Percentiles rank a stretch among this genome's conserved stretches.
These are phyloP conservation scores for Phaeosphaeriaceae sp. DNA, from an alignment of 2,329 filamentous ascomycete species.

Conservation along the genomic window DNA sequence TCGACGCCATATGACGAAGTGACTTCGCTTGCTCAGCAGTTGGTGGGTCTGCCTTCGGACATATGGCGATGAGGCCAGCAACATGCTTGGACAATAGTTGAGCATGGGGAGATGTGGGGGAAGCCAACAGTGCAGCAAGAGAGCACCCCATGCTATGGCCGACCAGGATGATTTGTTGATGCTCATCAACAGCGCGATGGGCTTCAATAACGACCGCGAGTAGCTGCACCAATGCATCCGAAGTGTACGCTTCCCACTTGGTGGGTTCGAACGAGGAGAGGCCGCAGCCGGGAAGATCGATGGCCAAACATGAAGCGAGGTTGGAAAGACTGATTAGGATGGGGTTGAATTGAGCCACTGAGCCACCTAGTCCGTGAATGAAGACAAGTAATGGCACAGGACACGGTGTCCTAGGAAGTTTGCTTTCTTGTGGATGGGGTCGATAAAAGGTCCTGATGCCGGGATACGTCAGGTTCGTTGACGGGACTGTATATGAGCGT, in stretches of 20 bases:
- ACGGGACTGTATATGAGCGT: slow-evolving; percentile 73
- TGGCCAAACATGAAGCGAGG: slow-evolving; percentile 81
- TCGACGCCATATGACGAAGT: slow-evolving; percentile 66
- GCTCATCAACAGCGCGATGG: slow-evolving; percentile 68
- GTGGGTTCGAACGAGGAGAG: slow-evolving; percentile 75
- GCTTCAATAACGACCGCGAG: slow-evolving; percentile 76
- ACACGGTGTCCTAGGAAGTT: slow-evolving; percentile 75
- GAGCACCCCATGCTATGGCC: slow-evolving; percentile 92
- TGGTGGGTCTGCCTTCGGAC: slow-evolving; percentile 73
- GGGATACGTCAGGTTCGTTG: slow-evolving; percentile 70
- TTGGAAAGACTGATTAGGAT: slow-evolving; percentile 83
- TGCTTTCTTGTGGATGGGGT: slow-evolving; percentile 80
- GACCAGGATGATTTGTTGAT: slow-evolving; percentile 79
- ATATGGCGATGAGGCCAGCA: slow-evolving; percentile 81
- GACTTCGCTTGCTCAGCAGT: slow-evolving; percentile 59
- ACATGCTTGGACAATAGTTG: slow-evolving; percentile 67
- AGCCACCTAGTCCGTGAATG: slow-evolving; percentile 92
- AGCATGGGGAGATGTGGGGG: slow-evolving; percentile 60
- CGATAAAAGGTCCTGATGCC: slow-evolving; percentile 83
- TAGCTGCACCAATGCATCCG: slow-evolving; percentile 76
- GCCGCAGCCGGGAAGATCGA: slow-evolving; percentile 92
- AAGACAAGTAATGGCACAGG: slow-evolving; percentile 87
- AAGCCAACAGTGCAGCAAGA: slow-evolving; percentile 75
- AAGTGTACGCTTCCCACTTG: slow-evolving; percentile 79
- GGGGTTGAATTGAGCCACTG: slow-evolving; percentile 83